Conservation (phyloP, 371 early-diverging fungal species). For the Mortierella polycephala region DNA sequence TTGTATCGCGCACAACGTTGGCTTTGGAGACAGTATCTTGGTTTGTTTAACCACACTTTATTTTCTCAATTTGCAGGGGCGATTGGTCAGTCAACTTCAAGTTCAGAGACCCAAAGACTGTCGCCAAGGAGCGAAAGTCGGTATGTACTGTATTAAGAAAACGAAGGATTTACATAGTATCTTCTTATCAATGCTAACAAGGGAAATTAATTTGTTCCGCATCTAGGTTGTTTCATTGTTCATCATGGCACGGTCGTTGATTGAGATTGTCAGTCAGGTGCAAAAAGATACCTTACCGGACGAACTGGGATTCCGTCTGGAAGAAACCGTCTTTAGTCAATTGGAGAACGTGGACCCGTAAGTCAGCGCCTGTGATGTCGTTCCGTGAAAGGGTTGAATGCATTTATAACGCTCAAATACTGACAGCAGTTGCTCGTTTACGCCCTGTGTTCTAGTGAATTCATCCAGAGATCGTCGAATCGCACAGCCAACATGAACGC, state of each 20-base stretch:
- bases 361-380: constrained; percentile 29
- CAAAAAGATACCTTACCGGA: constrained; percentile 79
- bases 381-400: no score
- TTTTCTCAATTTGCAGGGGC: constrained; percentile 18
- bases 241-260: constrained; percentile 88
- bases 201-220: constrained; percentile 15
- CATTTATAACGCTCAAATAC: no score
- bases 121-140: constrained; percentile 64
- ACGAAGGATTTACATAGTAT: constrained; percentile 1
- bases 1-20: no score
- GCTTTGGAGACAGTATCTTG: no score
- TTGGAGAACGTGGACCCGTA: constrained; percentile 90
- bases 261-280: constrained; percentile 83
- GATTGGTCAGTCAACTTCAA: constrained; percentile 37
- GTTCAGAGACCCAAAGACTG: constrained; percentile 45
- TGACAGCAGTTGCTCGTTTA: background rate
- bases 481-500: constrained; percentile 88
- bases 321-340: constrained; percentile 93
- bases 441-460: constrained; percentile 61
- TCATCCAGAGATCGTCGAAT: constrained; percentile 80
- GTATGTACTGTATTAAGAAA: constrained; percentile 17
- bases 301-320: constrained; percentile 89
- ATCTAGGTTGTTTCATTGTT: constrained; percentile 85
- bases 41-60: no score
- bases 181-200: background rate